Base-by-base conservation (phyloP, 2,329 filamentous ascomycete species). In the Colletotrichum phormii region DNA sequence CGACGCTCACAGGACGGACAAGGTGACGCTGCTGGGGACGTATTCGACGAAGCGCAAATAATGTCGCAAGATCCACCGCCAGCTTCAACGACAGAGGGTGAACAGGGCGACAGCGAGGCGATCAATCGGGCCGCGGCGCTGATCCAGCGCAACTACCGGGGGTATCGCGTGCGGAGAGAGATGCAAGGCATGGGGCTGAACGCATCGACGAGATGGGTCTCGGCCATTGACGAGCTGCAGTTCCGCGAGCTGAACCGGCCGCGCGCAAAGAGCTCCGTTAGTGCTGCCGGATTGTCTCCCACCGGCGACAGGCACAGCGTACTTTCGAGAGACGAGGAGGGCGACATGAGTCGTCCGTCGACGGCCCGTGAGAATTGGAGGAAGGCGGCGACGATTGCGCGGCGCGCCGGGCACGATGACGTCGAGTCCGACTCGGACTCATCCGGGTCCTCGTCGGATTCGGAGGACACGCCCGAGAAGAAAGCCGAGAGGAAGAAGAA, bases 91-190 rank as follows among this genome's bases (percentile, higher is more conserved):
- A 33, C 37, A 33, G 61, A 13, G 29, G 49, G 62, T 18, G 62
- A 29, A 1, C 59, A 68, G 64, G 49, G 61, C 63, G 66, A 60
- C 61, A 58, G 70, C 53, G 77, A 80, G 5, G 76, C 78, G 5
- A 58, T 75, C 33, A 79, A 82, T 31, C 82, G 84, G 62, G 90
- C 90, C 2, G 90, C 89, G 4, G 84, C 83, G 26, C 77, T 90
- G 31, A 92, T 92, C 59, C 90, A 94, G 84, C 90, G 92, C 76
- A 93, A 91, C 31, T 97, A 95, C 80, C 88, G 95, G 42, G 94
- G 94, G 6, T 94, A 97, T 81, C 88, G 93, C 66, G 88, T 90
- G 61, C 88, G 94, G 55, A 85, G 94, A 60, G 91, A 94, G 80
- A 85, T 97, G 77, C 81, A 89, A 53, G 94, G 94, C 0, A 85